A percentile compares a stretch with the other conserved stretches of the same genome.
Evolutionary conservation across 169 alveolate species (phyloP).

Genomic region (Plasmodium reichenowi): DNA sequence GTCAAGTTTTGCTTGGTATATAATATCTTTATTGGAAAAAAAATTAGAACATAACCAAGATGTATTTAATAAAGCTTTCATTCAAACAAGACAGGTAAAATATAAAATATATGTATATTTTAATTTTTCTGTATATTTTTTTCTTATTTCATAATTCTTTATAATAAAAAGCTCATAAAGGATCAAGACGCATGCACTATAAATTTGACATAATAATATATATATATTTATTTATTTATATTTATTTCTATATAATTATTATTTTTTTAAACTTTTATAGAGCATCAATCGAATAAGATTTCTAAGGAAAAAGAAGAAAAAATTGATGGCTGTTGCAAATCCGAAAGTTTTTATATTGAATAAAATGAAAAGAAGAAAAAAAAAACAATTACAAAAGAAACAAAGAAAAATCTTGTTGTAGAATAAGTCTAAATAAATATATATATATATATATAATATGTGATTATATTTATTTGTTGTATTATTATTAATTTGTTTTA

Average conservation of each 20-base stretch:
- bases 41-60: constrained; percentile 38
- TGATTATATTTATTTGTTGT: too few relatives aligned
- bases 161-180: too few relatives aligned
- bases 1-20: constrained; percentile 66
- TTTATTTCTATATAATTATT: not conserved
- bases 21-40: constrained; percentile 54
- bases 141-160: not conserved
- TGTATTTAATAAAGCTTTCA: constrained; percentile 61
- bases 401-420: constrained; percentile 20
- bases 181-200: too few relatives aligned
- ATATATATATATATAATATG: not conserved
- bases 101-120: constrained; percentile 1
- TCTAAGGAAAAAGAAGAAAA: constrained; percentile 40
- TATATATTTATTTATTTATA: not conserved
- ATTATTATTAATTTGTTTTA: too few relatives aligned
- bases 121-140: not conserved
- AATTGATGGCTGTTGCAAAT: constrained; percentile 45
- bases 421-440: constrained; percentile 22
- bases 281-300: constrained; percentile 49
- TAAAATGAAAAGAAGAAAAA: constrained; percentile 51
- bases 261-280: constrained; percentile 27
- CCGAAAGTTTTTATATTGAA: constrained; percentile 36
- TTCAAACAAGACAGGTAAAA: constrained; percentile 75
- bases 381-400: constrained; percentile 29
- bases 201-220: too few relatives aligned